A percentile compares a stretch with the other conserved stretches of the same genome.
Conservation (phyloP, 2,329 filamentous ascomycete species). For the Aspergillus sp. region DNA sequence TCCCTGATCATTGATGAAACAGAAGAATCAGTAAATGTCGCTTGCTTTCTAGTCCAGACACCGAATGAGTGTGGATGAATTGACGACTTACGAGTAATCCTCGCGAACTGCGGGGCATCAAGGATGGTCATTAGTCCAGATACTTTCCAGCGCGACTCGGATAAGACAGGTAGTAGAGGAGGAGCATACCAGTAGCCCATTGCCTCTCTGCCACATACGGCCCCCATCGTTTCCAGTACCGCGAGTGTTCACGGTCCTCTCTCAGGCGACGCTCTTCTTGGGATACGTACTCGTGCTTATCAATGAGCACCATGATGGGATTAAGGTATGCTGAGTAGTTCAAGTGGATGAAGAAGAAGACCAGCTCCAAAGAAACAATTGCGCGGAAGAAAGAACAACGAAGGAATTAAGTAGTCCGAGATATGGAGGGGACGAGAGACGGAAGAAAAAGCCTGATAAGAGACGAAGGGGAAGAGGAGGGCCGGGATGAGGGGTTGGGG, state of each 20-base stretch:
- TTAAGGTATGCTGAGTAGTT: background rate
- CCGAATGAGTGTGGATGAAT: background rate
- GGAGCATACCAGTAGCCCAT: slow-evolving; percentile 80
- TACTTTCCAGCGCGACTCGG: background rate
- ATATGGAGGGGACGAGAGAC: background rate
- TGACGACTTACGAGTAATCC: slow-evolving; percentile 72
- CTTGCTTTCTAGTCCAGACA: background rate
- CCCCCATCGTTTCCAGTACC: slow-evolving; percentile 99
- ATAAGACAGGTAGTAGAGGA: slow-evolving; percentile 12
- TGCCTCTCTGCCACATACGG: slow-evolving; percentile 91
- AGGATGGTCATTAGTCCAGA: slow-evolving; percentile 28
- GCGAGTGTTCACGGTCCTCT: slow-evolving; percentile 77
- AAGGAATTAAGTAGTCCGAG: no score
- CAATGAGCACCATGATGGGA: slow-evolving; percentile 77
- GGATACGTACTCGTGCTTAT: slow-evolving; percentile 82
- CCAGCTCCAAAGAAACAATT: background rate
- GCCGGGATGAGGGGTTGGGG: background rate
- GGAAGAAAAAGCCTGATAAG: background rate
- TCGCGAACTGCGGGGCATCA: slow-evolving; percentile 66
- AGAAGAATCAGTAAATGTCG: slow-evolving; percentile 2
- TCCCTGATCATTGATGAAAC: slow-evolving; percentile 53
- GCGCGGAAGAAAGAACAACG: no score
- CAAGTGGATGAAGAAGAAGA: background rate
- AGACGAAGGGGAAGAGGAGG: background rate
- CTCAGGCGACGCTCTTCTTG: slow-evolving; percentile 88